A percentile compares a stretch with the other conserved stretches of the same genome.
Evolutionary conservation across 2,329 filamentous ascomycete species (phyloP).

Genomic region (Ampelomyces quisqualis): DNA sequence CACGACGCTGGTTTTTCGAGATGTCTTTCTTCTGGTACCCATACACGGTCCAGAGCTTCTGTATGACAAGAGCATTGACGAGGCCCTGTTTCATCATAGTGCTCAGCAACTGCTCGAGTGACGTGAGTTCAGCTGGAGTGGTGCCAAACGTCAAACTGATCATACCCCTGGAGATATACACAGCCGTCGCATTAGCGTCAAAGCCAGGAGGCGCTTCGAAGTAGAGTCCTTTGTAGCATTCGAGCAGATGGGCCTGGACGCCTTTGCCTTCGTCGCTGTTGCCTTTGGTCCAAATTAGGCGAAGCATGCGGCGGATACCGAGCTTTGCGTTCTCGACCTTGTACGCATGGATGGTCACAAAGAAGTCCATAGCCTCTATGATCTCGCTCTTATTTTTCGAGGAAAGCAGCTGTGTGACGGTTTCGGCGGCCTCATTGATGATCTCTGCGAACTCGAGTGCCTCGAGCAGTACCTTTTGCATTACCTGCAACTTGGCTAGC

Average conservation of each 20-base stretch:
- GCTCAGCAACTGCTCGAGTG: conserved; percentile 87
- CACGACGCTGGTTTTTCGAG: conserved; percentile 83
- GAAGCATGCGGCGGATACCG: conserved; percentile 92
- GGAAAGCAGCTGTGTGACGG: conserved; percentile 82
- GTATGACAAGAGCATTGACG: conserved; percentile 80
- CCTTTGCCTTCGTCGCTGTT: conserved; percentile 99
- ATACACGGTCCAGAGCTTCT: conserved; percentile 97
- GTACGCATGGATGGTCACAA: conserved; percentile 92
- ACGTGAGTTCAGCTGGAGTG: conserved; percentile 91
- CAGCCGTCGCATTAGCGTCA: conserved; percentile 83
- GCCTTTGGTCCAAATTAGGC: conserved; percentile 98
- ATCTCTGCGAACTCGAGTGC: conserved; percentile 92
- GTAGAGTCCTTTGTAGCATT: conserved; percentile 93
- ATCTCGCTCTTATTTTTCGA: conserved; percentile 98
- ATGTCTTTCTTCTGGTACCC: conserved; percentile 87
- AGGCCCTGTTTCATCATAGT: conserved; percentile 97
- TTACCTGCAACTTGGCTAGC: conserved; percentile 82
- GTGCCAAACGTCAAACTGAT: conserved; percentile 97
- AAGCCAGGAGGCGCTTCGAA: conserved; percentile 93
- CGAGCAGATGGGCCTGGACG: conserved; percentile 92
- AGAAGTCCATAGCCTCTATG: conserved; percentile 98
- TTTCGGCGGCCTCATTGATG: conserved; percentile 76
- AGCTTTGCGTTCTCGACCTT: conserved; percentile 90
- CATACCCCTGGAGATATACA: conserved; percentile 97
- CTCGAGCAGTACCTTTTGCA: conserved; percentile 88